These are phyloP conservation scores for Epichloe baconii DNA, from an alignment of 2,329 filamentous ascomycete species.

Conservation along the genomic window DNA sequence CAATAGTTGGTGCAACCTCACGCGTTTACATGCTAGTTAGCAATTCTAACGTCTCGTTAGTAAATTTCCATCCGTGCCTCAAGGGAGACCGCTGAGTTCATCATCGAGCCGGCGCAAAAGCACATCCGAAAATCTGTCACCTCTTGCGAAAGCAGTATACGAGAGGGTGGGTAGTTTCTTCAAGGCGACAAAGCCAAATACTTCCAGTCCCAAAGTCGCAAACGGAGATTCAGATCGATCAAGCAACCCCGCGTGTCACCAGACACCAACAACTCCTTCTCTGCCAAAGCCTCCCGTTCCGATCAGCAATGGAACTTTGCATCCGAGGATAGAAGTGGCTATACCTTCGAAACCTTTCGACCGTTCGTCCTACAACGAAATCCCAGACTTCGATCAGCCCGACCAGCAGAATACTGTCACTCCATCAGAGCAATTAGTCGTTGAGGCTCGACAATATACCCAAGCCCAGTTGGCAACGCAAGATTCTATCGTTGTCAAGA, in stretches of 20 bases:
- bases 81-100: slow-evolving; percentile 7
- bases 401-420: slow-evolving; percentile 2
- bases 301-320: slow-evolving; percentile 3
- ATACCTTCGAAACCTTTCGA: slow-evolving; percentile 33
- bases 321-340: slow-evolving; percentile 30
- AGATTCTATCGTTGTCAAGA: slow-evolving; percentile 7
- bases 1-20: slow-evolving; percentile 40
- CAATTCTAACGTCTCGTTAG: slow-evolving; percentile 19
- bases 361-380: slow-evolving; percentile 22
- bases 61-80: slow-evolving; percentile 33
- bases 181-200: slow-evolving; percentile 23
- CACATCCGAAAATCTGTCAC: slow-evolving; percentile 32
- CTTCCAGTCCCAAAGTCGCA: slow-evolving; percentile 17
- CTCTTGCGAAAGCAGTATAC: slow-evolving; percentile 31
- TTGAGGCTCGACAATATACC: slow-evolving; percentile 7
- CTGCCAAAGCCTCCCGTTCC: not conserved
- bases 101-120: slow-evolving; percentile 13
- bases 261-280: not conserved
- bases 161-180: slow-evolving; percentile 28
- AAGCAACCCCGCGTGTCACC: slow-evolving; percentile 10
- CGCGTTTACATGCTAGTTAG: not conserved
- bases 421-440: slow-evolving; percentile 9
- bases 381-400: slow-evolving; percentile 12
- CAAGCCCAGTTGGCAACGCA: not conserved
- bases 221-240: slow-evolving; percentile 21